Conservation (phyloP, 192 early-diverging fungal species). For the Backusella sp. region DNA sequence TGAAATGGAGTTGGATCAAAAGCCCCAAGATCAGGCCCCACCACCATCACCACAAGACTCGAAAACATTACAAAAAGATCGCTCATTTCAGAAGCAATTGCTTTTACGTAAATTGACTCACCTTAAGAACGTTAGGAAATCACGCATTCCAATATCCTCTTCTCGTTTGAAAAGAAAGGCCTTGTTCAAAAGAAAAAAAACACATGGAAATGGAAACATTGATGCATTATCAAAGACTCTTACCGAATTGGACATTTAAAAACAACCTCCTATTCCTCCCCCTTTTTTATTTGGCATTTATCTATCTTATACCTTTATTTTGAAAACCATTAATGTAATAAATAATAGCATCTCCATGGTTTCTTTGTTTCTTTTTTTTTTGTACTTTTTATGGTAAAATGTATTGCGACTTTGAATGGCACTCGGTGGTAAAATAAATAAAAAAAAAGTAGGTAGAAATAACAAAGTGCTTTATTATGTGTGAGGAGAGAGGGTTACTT, state of each 20-base stretch:
- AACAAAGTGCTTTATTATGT: too few relatives aligned
- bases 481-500: too few relatives aligned
- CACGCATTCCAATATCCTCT: not conserved
- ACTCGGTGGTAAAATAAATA: too few relatives aligned
- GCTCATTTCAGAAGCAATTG: not conserved
- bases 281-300: too few relatives aligned
- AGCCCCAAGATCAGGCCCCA: not conserved
- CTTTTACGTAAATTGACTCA: not conserved
- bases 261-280: too few relatives aligned
- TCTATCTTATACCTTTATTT: not conserved
- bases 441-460: too few relatives aligned
- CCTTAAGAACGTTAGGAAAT: not conserved
- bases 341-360: not conserved
- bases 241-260: not conserved
- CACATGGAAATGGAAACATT: not conserved
- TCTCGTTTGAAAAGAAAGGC: not conserved
- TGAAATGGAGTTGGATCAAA: constrained; percentile 1
- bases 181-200: not conserved
- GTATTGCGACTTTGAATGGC: too few relatives aligned
- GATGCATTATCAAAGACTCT: not conserved
- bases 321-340: not conserved
- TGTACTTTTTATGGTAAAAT: not conserved
- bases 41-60: not conserved
- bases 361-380: not conserved
- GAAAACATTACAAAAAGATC: not conserved